phyloP scores from a whole-genome alignment of 2,329 filamentous ascomycete species.

The Uncinocarpus reesii region DNA sequence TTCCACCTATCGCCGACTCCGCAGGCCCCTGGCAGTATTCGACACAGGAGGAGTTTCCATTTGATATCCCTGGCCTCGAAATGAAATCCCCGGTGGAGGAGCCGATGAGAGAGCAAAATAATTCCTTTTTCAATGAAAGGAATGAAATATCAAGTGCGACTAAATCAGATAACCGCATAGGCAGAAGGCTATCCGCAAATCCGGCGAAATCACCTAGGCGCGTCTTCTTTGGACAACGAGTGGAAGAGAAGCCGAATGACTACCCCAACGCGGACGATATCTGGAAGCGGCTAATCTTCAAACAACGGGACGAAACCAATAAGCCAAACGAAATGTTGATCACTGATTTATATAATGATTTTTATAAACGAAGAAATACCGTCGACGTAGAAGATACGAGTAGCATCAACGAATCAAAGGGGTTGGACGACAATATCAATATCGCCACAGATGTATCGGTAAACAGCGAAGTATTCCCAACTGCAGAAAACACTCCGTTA shows the following conservation, averaged over 20 bases:
- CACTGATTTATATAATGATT: neutral
- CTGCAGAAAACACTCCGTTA: conserved; percentile 6
- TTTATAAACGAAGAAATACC: neutral
- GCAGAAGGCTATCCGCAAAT: neutral
- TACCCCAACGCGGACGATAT: conserved; percentile 6
- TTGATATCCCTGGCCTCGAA: neutral
- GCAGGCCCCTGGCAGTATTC: neutral
- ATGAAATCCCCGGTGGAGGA: neutral
- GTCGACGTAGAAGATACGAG: neutral
- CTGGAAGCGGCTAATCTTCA: conserved; percentile 10
- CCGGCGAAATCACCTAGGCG: neutral
- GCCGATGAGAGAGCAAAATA: neutral
- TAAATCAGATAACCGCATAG: neutral
- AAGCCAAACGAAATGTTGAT: neutral
- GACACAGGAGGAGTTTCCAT: neutral
- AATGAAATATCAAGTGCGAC: neutral
- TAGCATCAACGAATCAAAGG: conserved; percentile 4
- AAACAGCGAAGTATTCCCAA: neutral
- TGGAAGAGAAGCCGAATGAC: neutral
- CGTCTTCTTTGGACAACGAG: conserved; percentile 3
- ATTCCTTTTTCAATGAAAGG: neutral
- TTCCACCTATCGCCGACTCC: neutral
- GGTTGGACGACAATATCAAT: neutral
- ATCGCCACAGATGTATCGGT: neutral
- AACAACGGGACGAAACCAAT: neutral